These are phyloP conservation scores for Chaetomiaceae sp. DNA, from an alignment of 2,329 filamentous ascomycete genomes.

Conservation along the genomic window DNA sequence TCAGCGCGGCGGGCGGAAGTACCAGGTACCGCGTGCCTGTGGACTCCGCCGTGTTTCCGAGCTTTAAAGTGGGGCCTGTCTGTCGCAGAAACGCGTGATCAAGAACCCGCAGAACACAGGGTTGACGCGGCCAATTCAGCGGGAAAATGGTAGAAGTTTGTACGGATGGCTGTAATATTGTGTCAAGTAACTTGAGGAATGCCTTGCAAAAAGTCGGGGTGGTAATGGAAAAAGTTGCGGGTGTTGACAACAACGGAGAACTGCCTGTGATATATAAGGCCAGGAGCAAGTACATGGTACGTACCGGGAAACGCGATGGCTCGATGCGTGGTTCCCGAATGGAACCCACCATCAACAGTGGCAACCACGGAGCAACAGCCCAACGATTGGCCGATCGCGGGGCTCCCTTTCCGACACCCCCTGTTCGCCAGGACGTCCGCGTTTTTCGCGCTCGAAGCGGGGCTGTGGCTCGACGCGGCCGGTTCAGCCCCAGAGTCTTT, in stretches of 20 bases:
- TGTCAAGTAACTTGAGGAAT: background rate
- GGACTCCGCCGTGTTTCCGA: conserved; percentile 1
- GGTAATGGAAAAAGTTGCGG: background rate
- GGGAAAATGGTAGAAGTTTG: background rate
- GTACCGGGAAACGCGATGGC: conserved; percentile 22
- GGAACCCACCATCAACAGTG: conserved; percentile 44
- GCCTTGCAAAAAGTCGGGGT: background rate
- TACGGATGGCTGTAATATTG: no score
- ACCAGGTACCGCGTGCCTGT: conserved; percentile 21
- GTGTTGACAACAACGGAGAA: background rate
- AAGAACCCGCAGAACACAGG: background rate
- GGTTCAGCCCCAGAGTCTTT: conserved; percentile 3
- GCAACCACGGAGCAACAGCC: conserved; percentile 54
- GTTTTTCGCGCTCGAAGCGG: conserved; percentile 22
- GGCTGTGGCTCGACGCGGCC: conserved; percentile 25
- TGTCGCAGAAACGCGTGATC: conserved; percentile 6
- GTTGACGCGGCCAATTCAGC: background rate
- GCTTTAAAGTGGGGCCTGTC: conserved; percentile 5
- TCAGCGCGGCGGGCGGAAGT: conserved; percentile 26
- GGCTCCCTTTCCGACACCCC: conserved; percentile 16
- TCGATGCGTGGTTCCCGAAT: conserved; percentile 25
- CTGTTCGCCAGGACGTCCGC: conserved; percentile 17
- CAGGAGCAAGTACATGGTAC: conserved; percentile 25
- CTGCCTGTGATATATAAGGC: conserved; percentile 4
- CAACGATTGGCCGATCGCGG: conserved; percentile 38